Percentiles rank a stretch among this genome's conserved stretches.
phyloP scores from a whole-genome alignment of 768 basidiomycete species.

The Leccinum boreale region DNA sequence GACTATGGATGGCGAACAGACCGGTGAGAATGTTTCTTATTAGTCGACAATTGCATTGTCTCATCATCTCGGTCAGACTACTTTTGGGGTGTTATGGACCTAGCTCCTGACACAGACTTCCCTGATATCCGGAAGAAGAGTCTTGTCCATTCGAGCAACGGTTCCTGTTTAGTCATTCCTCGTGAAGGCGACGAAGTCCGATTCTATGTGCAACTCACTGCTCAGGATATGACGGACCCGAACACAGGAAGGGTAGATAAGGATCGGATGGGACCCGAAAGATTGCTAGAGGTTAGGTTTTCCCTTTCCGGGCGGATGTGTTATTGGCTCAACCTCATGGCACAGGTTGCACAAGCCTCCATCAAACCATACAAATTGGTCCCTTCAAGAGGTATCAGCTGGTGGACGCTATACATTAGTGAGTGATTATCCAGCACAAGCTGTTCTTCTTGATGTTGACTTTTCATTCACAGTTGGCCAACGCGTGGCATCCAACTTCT shows the following conservation, averaged over 20 bases:
- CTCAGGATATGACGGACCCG: conserved; percentile 35
- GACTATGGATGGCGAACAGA: conserved; percentile 74
- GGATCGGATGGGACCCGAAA: conserved; percentile 34
- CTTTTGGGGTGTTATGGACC: conserved; percentile 46
- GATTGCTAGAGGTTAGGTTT: conserved; percentile 36
- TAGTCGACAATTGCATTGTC: neutral
- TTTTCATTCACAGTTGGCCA: conserved; percentile 42
- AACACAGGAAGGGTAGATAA: conserved; percentile 42
- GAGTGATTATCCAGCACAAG: conserved; percentile 5
- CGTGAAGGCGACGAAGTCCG: conserved; percentile 47
- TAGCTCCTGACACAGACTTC: conserved; percentile 48
- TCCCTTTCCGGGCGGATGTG: neutral
- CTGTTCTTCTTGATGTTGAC: neutral
- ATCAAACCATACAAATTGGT: conserved; percentile 40
- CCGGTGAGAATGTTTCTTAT: conserved; percentile 24
- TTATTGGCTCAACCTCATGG: neutral
- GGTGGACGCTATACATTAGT: conserved; percentile 54
- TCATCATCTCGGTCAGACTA: conserved; percentile 27
- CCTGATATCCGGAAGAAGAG: conserved; percentile 50
- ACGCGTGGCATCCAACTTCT: conserved; percentile 51
- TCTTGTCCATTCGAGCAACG: conserved; percentile 48
- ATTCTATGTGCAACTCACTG: conserved; percentile 50
- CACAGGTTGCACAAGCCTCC: conserved; percentile 38
- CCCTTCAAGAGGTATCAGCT: conserved; percentile 34
- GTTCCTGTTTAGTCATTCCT: conserved; percentile 51